Evolutionary conservation across 2,329 filamentous ascomycete species (phyloP).

Genomic region (Aureobasidium subglaciale): DNA sequence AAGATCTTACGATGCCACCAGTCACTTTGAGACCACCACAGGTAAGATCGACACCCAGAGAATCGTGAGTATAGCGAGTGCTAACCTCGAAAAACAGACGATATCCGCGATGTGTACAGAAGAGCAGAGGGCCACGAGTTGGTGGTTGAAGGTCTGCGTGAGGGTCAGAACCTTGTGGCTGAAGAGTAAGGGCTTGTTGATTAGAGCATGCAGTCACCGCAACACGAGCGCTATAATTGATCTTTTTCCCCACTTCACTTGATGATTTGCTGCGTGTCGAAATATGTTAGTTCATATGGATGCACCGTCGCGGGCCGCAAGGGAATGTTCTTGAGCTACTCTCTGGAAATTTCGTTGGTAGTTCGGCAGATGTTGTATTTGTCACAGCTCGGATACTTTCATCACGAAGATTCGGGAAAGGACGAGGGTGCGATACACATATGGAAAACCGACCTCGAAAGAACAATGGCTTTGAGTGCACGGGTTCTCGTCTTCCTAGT

Average conservation of each 20-base stretch:
- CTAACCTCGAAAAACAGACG: conserved; percentile 49
- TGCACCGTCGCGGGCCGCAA: too few relatives aligned
- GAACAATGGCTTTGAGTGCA: too few relatives aligned
- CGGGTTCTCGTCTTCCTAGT: too few relatives aligned
- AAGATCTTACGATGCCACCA: conserved; percentile 96
- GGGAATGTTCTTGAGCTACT: too few relatives aligned
- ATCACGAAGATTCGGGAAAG: too few relatives aligned
- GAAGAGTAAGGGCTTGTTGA: conserved; percentile 40
- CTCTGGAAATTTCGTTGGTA: too few relatives aligned
- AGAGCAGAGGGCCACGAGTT: conserved; percentile 78
- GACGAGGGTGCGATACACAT: too few relatives aligned
- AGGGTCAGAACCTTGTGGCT: conserved; percentile 64
- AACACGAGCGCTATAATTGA: background rate
- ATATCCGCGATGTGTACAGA: conserved; percentile 88
- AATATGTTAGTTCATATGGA: too few relatives aligned
- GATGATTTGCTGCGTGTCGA: too few relatives aligned
- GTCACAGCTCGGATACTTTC: too few relatives aligned
- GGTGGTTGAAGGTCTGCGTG: conserved; percentile 78
- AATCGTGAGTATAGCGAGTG: background rate
- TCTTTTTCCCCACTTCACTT: background rate
- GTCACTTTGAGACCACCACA: conserved; percentile 89
- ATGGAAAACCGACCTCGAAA: too few relatives aligned
- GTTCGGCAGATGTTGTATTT: too few relatives aligned
- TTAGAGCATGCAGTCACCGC: background rate
- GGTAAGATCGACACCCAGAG: conserved; percentile 34